Conservation (phyloP, 805 yeast genomes). For the Scheffersomyces stipitis region DNA sequence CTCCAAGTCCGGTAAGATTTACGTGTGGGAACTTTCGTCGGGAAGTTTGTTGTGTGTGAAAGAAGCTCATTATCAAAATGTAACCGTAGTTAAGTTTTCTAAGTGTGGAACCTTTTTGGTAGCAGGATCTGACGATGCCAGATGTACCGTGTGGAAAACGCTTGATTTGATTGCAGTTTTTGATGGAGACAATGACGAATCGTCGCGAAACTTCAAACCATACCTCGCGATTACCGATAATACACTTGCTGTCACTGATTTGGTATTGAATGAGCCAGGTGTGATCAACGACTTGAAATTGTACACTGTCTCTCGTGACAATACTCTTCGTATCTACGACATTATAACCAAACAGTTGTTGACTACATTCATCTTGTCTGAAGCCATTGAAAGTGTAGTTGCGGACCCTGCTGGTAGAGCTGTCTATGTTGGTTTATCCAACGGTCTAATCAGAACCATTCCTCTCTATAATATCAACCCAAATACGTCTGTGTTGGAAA, state of each 20-base stretch:
- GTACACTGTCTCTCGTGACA: constrained; percentile 70
- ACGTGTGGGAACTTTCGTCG: constrained; percentile 81
- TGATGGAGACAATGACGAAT: constrained; percentile 25
- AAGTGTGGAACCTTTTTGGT: constrained; percentile 62
- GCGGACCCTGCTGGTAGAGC: constrained; percentile 80
- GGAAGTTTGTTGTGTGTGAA: constrained; percentile 72
- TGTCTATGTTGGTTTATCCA: constrained; percentile 64
- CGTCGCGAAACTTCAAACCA: constrained; percentile 50
- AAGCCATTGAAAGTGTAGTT: constrained; percentile 55
- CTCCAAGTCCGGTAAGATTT: constrained; percentile 70
- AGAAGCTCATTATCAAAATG: constrained; percentile 82
- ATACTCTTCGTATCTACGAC: constrained; percentile 72
- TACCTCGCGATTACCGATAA: constrained; percentile 61
- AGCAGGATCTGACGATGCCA: constrained; percentile 79
- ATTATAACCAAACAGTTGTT: constrained; percentile 46
- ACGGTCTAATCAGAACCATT: constrained; percentile 61
- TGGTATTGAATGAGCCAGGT: constrained; percentile 51
- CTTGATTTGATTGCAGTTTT: constrained; percentile 51
- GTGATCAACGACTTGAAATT: constrained; percentile 58
- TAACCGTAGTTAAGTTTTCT: constrained; percentile 59
- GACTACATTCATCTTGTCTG: constrained; percentile 70
- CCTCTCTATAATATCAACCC: constrained; percentile 46
- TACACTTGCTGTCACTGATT: constrained; percentile 50
- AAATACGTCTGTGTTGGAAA: constrained; percentile 46
- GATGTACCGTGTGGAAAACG: constrained; percentile 73